phyloP scores from a whole-genome alignment of 2,329 filamentous ascomycete genomes.

The Botryotinia calthae region DNA sequence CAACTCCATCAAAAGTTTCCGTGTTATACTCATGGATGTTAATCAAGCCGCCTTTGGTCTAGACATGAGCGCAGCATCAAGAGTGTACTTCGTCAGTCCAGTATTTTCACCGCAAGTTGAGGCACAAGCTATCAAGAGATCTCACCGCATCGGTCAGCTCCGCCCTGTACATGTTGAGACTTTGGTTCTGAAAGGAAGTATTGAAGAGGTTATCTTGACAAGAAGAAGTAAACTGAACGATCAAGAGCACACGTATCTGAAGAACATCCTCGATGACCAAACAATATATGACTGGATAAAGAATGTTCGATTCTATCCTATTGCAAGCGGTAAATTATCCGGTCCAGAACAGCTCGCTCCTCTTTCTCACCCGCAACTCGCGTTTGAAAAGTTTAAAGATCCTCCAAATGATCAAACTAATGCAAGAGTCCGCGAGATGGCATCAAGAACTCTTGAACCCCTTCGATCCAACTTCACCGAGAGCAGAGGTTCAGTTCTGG shows the following conservation, averaged over 20 bases:
- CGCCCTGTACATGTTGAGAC: constrained; percentile 82
- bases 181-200: constrained; percentile 71
- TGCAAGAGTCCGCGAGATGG: no score
- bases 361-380: constrained; percentile 46
- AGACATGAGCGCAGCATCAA: constrained; percentile 77
- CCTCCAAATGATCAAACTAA: neutral
- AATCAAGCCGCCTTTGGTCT: constrained; percentile 83
- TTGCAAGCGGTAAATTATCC: constrained; percentile 33
- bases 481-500: neutral
- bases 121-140: constrained; percentile 87
- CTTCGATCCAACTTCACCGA: neutral
- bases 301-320: constrained; percentile 47
- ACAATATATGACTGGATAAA: constrained; percentile 60
- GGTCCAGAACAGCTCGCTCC: constrained; percentile 48
- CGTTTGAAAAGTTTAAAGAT: constrained; percentile 42
- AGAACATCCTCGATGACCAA: constrained; percentile 56
- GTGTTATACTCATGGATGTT: constrained; percentile 89
- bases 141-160: constrained; percentile 80
- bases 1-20: constrained; percentile 46
- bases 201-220: constrained; percentile 74
- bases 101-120: constrained; percentile 83
- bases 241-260: constrained; percentile 55
- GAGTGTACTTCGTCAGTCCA: constrained; percentile 86
- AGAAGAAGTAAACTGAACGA: constrained; percentile 31
- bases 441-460: neutral